Evolutionary conservation across 305 asterid species (phyloP), one percentile per base, ranked within the genome.

Genomic region (Rubia occidens): DNA sequence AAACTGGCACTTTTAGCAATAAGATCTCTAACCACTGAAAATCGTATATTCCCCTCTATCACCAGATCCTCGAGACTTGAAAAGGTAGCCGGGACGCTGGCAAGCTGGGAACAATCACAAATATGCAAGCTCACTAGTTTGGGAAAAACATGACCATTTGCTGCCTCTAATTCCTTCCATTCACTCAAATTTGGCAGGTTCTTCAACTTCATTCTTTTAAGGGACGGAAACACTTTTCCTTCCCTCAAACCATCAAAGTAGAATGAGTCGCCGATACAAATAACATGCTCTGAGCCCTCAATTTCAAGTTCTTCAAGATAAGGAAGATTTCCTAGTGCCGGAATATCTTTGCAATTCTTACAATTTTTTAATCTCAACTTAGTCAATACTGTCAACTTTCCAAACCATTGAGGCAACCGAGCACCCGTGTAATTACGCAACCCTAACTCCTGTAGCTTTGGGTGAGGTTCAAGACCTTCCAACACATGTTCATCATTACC

Each of bases 371-470:
- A 13, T 0, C n/a, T 13, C 54, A 77, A 14, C 6, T 29, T 13
- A 0, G 66, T 75, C 76, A 75, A 45, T 3, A 66, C 56, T 35
- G 29, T 29, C 85, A 81, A 62, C 7, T 75, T 67, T 67, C 53
- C 69, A 24, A 76, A 56, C 86, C 85, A 84, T 15, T 24, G 35
- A 8, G 83, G 78, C n/a, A 84, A 74, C 6, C 45, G 18, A 64
- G 2, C 53, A 5, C 80, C 77, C 4, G 21, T 17, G 61, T 72
- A 84, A 45, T 67, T n/a, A 0, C 0, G n/a, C 6, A 84, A 68
- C 0, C 0, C 0, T 2, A 84, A 62, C 18, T 2, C 0, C 37
- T 62, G 35, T 3, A 79, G 8, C 35, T 68, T 67, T 37, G 58
- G 63, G 43, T 80, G 78, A 7, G 66, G 66, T 15, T 61, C 26